phyloP scores from a whole-genome alignment of 345 rosid genomes.

The Rhodamnia rubescens region DNA sequence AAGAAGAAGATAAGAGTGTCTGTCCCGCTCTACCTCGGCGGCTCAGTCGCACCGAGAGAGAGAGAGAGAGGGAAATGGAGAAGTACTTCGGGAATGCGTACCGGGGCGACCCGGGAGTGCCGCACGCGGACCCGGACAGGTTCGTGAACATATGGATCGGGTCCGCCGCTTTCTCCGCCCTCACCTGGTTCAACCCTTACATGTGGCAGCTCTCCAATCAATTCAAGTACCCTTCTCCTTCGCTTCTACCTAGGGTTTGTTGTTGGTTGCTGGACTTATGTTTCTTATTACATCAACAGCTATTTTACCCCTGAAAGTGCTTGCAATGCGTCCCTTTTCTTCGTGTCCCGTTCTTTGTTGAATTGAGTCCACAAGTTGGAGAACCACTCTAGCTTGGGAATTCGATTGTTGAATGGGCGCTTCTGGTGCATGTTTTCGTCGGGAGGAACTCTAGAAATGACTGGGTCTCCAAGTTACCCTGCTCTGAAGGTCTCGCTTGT shows the following conservation, averaged over 20 bases:
- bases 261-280: background rate
- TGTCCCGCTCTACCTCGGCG: background rate
- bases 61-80: constrained; percentile 37
- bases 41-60: background rate
- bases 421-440: background rate
- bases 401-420: background rate
- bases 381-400: background rate
- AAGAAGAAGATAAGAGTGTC: background rate
- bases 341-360: background rate
- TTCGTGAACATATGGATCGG: constrained; percentile 84
- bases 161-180: constrained; percentile 53
- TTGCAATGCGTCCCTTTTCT: background rate
- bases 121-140: constrained; percentile 64
- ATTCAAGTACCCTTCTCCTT: constrained; percentile 36
- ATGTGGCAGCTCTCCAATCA: constrained; percentile 73
- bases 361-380: background rate
- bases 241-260: background rate
- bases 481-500: background rate
- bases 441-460: background rate
- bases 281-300: background rate
- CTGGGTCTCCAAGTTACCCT: background rate
- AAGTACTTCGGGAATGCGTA: constrained; percentile 87
- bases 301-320: background rate
- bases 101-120: constrained; percentile 93
- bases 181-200: constrained; percentile 65